Evolutionary conservation across 192 early-diverging fungal genomes (phyloP), one percentile per base, ranked within the genome.

Genomic region (Gamsiella multidivaricata): DNA sequence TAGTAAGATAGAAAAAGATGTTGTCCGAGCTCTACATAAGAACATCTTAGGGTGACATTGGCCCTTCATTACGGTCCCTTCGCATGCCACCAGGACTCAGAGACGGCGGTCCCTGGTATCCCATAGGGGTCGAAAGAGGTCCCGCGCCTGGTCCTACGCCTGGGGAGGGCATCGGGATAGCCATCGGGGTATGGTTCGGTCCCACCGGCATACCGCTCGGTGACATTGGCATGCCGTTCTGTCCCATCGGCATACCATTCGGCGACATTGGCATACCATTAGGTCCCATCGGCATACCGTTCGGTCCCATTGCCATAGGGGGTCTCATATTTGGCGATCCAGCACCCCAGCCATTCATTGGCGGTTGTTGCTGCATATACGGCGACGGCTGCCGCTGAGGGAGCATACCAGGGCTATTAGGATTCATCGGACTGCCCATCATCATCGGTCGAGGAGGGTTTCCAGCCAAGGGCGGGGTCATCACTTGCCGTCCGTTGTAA

Each of bases 401-500:
- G 6, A 9, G 50, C 10, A 28, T 52, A 28, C 54, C 34, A 22
- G 28, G 43, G 25, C 26, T 43, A 41, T 26, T 17, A n/a, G 63
- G 41, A 26, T 20, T 28, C 29, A 52, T 37, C 0, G 72, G 72
- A 10, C 31, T 36, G 11, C 58, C 54, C 58, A 67, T 55, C 65
- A 78, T 69, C 47, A 58, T 63, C 3, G 74, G 54, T 17, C 65
- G 49, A 26, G 64, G 43, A n/a, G 74, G 59, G 47, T 78, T 78
- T 8, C 65, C 65, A 20, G 51, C 23, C 54, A 78, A 43, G 9
- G 74, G 74, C 33, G 74, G 74, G 23, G 17, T 68, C 74, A 78
- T 68, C 3, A 45, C 20, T 23, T 78, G 74, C 11, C 74, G 47
- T 31, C 74, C 74, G 26, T 78, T 68, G 25, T 82, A 82, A 15